phyloP scores from a whole-genome alignment of 148 eudicot species.

The Linanthus parryae region DNA sequence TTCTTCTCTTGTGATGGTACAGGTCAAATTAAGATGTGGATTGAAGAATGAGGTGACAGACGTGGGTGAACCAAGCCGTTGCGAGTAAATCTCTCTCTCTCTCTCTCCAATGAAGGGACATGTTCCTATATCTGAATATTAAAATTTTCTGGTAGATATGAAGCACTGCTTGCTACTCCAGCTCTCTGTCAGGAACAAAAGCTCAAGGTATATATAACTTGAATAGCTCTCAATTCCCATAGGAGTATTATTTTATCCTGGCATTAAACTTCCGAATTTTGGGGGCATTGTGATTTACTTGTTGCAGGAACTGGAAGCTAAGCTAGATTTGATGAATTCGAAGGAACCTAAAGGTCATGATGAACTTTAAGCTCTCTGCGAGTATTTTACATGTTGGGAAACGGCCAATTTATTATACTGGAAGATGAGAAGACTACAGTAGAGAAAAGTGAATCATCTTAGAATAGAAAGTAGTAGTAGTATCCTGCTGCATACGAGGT shows the following conservation, averaged over 20 bases:
- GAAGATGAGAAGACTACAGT: no score
- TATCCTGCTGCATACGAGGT: no score
- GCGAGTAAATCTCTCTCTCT: slow-evolving; percentile 61
- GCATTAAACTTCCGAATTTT: neutral
- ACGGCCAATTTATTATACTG: no score
- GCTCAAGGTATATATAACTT: slow-evolving; percentile 63
- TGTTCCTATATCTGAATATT: neutral
- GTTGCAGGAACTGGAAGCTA: slow-evolving; percentile 69
- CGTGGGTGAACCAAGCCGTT: slow-evolving; percentile 98
- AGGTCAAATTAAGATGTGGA: slow-evolving; percentile 95
- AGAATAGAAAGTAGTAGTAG: no score
- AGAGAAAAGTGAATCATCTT: no score
- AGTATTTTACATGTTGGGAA: no score
- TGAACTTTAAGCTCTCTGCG: slow-evolving; percentile 47
- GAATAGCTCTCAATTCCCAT: neutral
- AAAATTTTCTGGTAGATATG: slow-evolving; percentile 47
- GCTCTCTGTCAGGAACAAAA: slow-evolving; percentile 66
- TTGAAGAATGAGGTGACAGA: slow-evolving; percentile 77
- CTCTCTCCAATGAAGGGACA: neutral
- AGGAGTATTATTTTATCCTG: slow-evolving; percentile 1
- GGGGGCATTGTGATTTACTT: slow-evolving; percentile 9
- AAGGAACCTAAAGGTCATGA: slow-evolving; percentile 56
- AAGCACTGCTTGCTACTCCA: slow-evolving; percentile 76
- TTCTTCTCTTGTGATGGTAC: slow-evolving; percentile 1
- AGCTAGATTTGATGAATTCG: slow-evolving; percentile 65